A percentile compares a stretch with the other conserved stretches of the same genome.
These are phyloP conservation scores for Globisporangium abappressorium DNA, from an alignment of 352 stramenopile genomes.

Conservation along the genomic window DNA sequence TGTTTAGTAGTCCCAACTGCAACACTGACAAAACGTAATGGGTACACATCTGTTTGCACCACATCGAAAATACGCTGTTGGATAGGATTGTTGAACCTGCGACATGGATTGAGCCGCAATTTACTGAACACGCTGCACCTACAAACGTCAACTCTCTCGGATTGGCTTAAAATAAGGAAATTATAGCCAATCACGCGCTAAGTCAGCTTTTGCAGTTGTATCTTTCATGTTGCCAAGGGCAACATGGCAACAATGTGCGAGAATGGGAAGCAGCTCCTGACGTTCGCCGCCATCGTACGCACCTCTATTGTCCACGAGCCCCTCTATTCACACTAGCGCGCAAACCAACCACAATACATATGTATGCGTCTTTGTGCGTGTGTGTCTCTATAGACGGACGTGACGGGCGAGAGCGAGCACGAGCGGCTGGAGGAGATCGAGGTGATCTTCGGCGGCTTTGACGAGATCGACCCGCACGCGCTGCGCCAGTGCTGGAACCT, in stretches of 20 bases:
- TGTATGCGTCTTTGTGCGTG: background rate
- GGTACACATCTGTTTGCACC: background rate
- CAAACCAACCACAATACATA: background rate
- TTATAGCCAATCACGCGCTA: background rate
- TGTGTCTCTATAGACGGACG: conserved; percentile 34
- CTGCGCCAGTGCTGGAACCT: conserved; percentile 52
- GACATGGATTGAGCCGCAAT: background rate
- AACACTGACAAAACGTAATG: background rate
- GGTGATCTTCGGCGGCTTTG: conserved; percentile 75
- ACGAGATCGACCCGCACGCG: conserved; percentile 38
- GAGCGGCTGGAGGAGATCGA: conserved; percentile 68
- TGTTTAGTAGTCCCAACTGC: background rate
- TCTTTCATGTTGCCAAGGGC: background rate
- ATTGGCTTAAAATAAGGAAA: background rate
- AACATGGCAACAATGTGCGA: conserved; percentile 14
- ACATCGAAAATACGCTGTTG: background rate
- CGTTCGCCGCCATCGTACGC: conserved; percentile 37
- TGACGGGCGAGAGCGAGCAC: conserved; percentile 61
- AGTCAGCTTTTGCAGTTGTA: background rate
- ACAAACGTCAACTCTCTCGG: background rate
- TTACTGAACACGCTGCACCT: conserved; percentile 7
- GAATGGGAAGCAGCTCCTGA: conserved; percentile 32
- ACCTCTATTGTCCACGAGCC: background rate
- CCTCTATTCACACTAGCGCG: background rate
- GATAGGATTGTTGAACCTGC: conserved; percentile 7